Evolutionary conservation across 2,329 filamentous ascomycete species (phyloP).

Genomic region (Fusarium sp.): DNA sequence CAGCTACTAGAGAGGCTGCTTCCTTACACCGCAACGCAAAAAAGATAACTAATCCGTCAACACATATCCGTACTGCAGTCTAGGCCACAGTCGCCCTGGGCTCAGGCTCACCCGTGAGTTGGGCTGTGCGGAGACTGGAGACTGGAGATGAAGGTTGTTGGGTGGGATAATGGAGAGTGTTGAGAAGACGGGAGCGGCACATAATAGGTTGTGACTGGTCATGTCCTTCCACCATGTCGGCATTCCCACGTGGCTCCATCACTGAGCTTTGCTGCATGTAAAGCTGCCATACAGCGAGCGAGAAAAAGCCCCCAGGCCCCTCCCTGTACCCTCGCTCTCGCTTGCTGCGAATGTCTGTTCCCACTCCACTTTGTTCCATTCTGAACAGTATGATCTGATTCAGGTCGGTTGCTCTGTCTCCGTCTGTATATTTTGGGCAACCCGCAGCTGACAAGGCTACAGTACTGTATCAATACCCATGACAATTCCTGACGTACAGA

Average conservation of each 20-base stretch:
- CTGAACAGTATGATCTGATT: slow-evolving; percentile 20
- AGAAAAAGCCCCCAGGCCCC: neutral
- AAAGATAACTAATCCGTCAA: neutral
- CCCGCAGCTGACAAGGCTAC: neutral
- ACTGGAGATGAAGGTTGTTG: neutral
- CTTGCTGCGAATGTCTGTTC: slow-evolving; percentile 12
- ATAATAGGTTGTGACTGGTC: slow-evolving; percentile 38
- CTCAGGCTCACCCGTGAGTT: slow-evolving; percentile 25
- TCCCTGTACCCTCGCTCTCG: slow-evolving; percentile 1
- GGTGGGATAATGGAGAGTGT: neutral
- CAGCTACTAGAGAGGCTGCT: neutral
- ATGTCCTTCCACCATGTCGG: slow-evolving; percentile 36
- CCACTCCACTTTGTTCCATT: neutral
- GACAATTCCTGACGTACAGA: neutral
- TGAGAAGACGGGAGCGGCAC: neutral
- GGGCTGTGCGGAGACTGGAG: neutral
- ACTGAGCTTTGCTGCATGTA: slow-evolving; percentile 37
- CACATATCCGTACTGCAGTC: neutral
- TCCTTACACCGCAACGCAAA: slow-evolving; percentile 32
- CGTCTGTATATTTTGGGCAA: neutral
- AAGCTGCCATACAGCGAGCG: slow-evolving; percentile 28
- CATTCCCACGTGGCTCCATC: slow-evolving; percentile 46
- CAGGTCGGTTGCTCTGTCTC: neutral
- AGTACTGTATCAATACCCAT: neutral
- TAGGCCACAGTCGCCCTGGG: slow-evolving; percentile 14